These are phyloP conservation scores for Aspergillus amoenus DNA, from an alignment of 2,329 filamentous ascomycete genomes.

Conservation along the genomic window DNA sequence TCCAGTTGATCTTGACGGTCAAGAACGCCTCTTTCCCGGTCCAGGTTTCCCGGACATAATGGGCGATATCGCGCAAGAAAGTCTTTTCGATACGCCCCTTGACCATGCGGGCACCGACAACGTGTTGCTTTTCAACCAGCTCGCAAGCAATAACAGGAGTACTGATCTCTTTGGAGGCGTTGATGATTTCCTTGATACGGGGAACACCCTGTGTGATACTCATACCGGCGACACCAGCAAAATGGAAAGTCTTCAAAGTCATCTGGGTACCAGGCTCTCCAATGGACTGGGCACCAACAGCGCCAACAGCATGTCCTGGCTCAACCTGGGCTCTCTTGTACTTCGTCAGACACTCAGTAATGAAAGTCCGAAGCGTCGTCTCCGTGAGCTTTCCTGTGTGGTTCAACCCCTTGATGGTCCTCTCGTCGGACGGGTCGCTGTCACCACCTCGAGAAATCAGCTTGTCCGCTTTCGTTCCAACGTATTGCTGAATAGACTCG, in stretches of 20 bases:
- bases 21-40: constrained; percentile 73
- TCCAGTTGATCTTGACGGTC: constrained; percentile 76
- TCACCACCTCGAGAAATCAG: constrained; percentile 48
- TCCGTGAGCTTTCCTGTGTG: constrained; percentile 81
- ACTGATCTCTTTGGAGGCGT: constrained; percentile 89
- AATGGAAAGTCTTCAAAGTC: constrained; percentile 99
- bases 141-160: constrained; percentile 91
- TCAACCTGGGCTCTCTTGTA: constrained; percentile 90
- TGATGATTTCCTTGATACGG: constrained; percentile 99
- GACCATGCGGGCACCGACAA: constrained; percentile 82
- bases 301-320: constrained; percentile 92
- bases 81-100: constrained; percentile 96
- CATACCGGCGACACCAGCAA: constrained; percentile 99
- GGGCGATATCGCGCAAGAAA: constrained; percentile 76
- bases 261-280: constrained; percentile 98
- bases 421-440: constrained; percentile 27
- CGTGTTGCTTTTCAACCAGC: constrained; percentile 70
- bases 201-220: constrained; percentile 99
- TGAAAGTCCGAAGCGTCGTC: constrained; percentile 71
- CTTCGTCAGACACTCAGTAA: constrained; percentile 80
- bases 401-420: constrained; percentile 49
- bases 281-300: constrained; percentile 95
- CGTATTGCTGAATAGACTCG: constrained; percentile 71
- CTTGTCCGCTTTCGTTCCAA: constrained; percentile 62
- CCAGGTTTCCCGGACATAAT: constrained; percentile 86